Base-by-base conservation (phyloP, 768 basidiomycete species). In the Tricholoma hemisulphureum region DNA sequence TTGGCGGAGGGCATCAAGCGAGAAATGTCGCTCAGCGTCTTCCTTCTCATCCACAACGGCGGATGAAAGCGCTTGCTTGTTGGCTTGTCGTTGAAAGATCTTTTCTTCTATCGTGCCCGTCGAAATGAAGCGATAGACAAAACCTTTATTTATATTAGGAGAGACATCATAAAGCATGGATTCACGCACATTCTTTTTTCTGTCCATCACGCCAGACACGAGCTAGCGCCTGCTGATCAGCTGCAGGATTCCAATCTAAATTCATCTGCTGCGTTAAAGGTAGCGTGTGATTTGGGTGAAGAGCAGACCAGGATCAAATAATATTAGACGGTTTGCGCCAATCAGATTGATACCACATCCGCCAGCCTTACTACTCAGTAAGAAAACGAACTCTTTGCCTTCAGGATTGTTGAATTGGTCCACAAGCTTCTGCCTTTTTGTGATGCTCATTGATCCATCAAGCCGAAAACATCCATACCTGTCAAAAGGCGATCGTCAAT, bases 181-280 rank as follows among this genome's bases (percentile, higher is more conserved):
- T 34, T 37, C 20, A 68, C 90, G 53, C 67, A 95, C 96, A 99
- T 75, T 97, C 95, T 83, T 98, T 98, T 85, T 97, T 99, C 72
- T 98, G 96, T 0, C 96, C 96, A 67, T 99, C 96, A 75, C 96
- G 91, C 96, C 96, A 99, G 8, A 99, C 96, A 70, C 96, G 93
- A 43, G 96, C 96, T 5, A 99, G 80, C 7, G 96, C 96, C 71
- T 99, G 96, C 69, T 98, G 97, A 72, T 99, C 96, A 24, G 95
- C 93, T 9, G 96, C 96, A 23, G 95, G 95, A 66, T 98, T 98
- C 95, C 95, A 98, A 68, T 98, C 95, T 95, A 58, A 8, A 41
- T 20, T 23, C 51, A 32, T 67, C 32, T 46, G n/a, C n/a, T n/a
- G 51, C 16, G 34, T 34, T 57, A 21, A 50, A 46, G 10, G 28